These are phyloP conservation scores for Boechera divaricarpa DNA, from an alignment of 345 rosid genomes.

Conservation along the genomic window DNA sequence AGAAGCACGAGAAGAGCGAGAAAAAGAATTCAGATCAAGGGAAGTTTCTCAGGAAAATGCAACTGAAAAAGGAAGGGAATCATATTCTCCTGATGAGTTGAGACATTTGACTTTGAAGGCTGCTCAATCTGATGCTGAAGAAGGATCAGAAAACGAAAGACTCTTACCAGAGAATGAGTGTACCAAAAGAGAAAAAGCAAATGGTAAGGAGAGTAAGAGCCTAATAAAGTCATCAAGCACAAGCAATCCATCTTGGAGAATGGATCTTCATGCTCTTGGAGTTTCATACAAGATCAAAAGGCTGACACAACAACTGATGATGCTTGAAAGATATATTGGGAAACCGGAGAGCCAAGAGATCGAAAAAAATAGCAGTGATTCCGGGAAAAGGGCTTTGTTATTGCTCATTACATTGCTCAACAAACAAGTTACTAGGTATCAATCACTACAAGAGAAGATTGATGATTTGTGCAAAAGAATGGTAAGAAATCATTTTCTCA, in stretches of 20 bases:
- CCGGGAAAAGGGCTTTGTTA: conserved; percentile 52
- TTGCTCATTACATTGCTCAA: conserved; percentile 65
- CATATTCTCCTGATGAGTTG: conserved; percentile 67
- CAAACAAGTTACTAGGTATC: conserved; percentile 81
- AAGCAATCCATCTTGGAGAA: conserved; percentile 64
- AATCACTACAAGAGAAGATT: conserved; percentile 82
- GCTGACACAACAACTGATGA: conserved; percentile 81
- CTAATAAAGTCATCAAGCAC: conserved; percentile 33
- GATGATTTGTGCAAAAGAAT: conserved; percentile 88
- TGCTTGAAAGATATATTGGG: conserved; percentile 82
- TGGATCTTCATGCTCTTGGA: conserved; percentile 94
- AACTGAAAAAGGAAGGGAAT: conserved; percentile 46
- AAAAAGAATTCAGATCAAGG: conserved; percentile 29
- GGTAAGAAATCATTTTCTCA: conserved; percentile 54
- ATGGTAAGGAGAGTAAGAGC: conserved; percentile 46
- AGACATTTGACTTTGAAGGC: conserved; percentile 42
- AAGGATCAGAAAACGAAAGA: conserved; percentile 48
- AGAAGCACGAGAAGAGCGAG: conserved; percentile 50
- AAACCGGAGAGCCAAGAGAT: conserved; percentile 60
- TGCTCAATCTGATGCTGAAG: conserved; percentile 52
- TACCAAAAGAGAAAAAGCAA: conserved; percentile 25
- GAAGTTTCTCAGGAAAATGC: conserved; percentile 44
- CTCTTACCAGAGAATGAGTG: conserved; percentile 1
- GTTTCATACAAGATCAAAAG: conserved; percentile 94
- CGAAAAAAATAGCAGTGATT: conserved; percentile 41